Conservation (phyloP, 176 grass and related monocot genomes). For the Hsuehochloa calcarea region DNA sequence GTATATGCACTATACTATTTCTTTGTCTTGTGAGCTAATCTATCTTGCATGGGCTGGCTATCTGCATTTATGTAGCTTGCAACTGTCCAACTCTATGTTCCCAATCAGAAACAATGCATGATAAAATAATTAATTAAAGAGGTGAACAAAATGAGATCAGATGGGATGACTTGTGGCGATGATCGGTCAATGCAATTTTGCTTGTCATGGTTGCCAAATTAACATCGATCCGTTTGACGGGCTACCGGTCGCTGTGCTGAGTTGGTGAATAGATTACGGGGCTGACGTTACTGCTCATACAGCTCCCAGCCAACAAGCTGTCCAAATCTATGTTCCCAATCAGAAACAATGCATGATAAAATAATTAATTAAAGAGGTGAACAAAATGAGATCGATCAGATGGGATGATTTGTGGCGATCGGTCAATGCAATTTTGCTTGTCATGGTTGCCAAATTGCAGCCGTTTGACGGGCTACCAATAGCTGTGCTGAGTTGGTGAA, state of each 20-base stretch:
- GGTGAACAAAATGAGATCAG: neutral
- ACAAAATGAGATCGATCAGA: constrained; percentile 7
- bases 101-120: neutral
- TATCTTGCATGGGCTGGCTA: constrained; percentile 5
- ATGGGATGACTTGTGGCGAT: neutral
- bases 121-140: neutral
- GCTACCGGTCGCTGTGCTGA: neutral
- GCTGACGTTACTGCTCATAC: too few relatives aligned
- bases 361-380: neutral
- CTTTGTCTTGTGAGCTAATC: constrained; percentile 7
- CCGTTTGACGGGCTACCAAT: neutral
- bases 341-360: neutral
- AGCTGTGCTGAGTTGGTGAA: constrained; percentile 3
- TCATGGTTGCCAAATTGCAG: constrained; percentile 25
- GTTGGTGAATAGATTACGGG: neutral
- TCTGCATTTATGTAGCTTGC: neutral
- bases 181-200: constrained; percentile 4
- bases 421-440: constrained; percentile 19
- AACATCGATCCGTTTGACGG: neutral
- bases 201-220: constrained; percentile 27
- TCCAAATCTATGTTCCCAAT: neutral
- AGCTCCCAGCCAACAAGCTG: too few relatives aligned
- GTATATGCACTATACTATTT: neutral
- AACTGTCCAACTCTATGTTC: neutral
- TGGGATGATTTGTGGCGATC: neutral